Evolutionary conservation across 257 asterid genomes (phyloP).

Genomic region (Fraxinus excelsior): DNA sequence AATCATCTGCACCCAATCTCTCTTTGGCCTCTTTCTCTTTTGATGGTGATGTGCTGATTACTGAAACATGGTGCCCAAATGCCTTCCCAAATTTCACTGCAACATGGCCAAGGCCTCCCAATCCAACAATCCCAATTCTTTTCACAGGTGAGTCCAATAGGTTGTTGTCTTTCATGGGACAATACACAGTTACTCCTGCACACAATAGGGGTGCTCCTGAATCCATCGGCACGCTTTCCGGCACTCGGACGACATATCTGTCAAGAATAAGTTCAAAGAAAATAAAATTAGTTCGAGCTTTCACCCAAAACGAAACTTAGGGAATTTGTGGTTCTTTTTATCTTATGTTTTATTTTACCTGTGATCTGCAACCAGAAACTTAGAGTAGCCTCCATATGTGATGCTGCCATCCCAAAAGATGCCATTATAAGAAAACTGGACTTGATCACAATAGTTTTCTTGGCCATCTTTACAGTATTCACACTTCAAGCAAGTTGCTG

Average conservation of each 20-base stretch:
- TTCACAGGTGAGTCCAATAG: constrained; percentile 46
- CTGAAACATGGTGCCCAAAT: constrained; percentile 73
- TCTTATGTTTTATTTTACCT: constrained; percentile 26
- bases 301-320: background rate
- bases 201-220: constrained; percentile 85
- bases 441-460: constrained; percentile 78
- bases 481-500: constrained; percentile 77
- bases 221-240: constrained; percentile 72
- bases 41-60: constrained; percentile 82
- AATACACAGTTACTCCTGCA: constrained; percentile 70
- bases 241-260: constrained; percentile 74
- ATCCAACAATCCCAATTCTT: constrained; percentile 64
- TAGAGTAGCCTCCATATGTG: constrained; percentile 91
- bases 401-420: constrained; percentile 89
- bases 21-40: constrained; percentile 73
- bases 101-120: constrained; percentile 82
- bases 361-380: constrained; percentile 65
- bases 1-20: constrained; percentile 76
- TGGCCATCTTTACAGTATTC: constrained; percentile 62
- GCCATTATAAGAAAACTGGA: constrained; percentile 75
- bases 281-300: background rate
- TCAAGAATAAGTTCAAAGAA: background rate
- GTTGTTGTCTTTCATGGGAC: constrained; percentile 68
- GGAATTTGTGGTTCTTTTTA: background rate
- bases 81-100: constrained; percentile 87